A percentile compares a stretch with the other conserved stretches of the same genome.
Conservation (phyloP, 768 basidiomycete genomes). For the Guyanaporus albipodus region DNA sequence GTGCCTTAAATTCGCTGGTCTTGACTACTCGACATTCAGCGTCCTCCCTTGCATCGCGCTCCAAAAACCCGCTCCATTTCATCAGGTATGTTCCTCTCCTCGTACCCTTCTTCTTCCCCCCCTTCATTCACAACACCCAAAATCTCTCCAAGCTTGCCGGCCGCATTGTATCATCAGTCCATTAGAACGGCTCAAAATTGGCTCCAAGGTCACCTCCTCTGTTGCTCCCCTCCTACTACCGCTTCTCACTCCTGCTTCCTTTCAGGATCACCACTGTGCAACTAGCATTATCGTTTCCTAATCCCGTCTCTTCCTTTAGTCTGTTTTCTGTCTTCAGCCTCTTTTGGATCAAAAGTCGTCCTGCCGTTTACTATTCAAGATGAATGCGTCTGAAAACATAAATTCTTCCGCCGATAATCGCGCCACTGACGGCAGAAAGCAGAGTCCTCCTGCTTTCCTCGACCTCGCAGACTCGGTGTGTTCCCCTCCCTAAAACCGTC, state of each 20-base stretch:
- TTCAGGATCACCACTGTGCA: conserved; percentile 63
- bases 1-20: conserved; percentile 40
- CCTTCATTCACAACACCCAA: conserved; percentile 13
- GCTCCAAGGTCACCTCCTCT: conserved; percentile 55
- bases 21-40: conserved; percentile 28
- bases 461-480: conserved; percentile 91
- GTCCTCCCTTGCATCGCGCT: conserved; percentile 31
- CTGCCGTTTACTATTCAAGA: conserved; percentile 45
- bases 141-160: conserved; percentile 35
- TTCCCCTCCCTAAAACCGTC: conserved; percentile 20
- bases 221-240: conserved; percentile 12
- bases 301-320: conserved; percentile 45
- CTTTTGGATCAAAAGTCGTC: conserved; percentile 51
- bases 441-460: conserved; percentile 88
- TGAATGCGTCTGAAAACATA: conserved; percentile 72
- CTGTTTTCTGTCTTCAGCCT: conserved; percentile 50
- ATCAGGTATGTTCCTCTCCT: conserved; percentile 51
- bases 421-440: conserved; percentile 68
- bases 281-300: conserved; percentile 55
- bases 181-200: conserved; percentile 73
- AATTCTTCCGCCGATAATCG: conserved; percentile 70
- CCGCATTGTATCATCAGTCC: conserved; percentile 80
- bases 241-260: conserved; percentile 20
- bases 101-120: conserved; percentile 21
- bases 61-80: conserved; percentile 32